Percentiles rank a stretch among this genome's conserved stretches.
phyloP scores from a whole-genome alignment of 192 early-diverging fungal genomes.

The Chytriomyces sp. region DNA sequence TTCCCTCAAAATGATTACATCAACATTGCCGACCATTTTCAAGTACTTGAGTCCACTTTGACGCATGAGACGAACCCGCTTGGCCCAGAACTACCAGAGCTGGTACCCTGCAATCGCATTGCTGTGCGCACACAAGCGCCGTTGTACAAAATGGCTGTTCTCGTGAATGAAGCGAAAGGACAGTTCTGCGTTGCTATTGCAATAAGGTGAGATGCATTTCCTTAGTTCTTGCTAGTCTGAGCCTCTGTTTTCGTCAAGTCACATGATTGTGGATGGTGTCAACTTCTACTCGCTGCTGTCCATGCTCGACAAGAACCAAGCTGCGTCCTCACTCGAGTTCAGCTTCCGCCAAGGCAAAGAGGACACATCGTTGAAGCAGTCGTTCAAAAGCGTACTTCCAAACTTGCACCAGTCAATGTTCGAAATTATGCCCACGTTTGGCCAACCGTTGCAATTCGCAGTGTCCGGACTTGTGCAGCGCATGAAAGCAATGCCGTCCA shows the following conservation, averaged over 20 bases:
- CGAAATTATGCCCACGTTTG: not conserved
- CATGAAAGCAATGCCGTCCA: not conserved
- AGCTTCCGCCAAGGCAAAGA: not conserved
- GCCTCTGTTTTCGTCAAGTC: not conserved
- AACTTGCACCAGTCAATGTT: not conserved
- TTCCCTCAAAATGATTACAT: not conserved
- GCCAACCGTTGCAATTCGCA: not conserved
- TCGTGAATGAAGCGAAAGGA: not conserved
- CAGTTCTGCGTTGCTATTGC: constrained; percentile 18
- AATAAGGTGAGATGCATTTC: not conserved
- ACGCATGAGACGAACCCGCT: constrained; percentile 8
- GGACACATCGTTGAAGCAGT: not conserved
- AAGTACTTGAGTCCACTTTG: not conserved
- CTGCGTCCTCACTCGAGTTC: not conserved
- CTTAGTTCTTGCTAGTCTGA: not conserved
- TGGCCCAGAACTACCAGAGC: not conserved
- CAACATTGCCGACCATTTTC: constrained; percentile 2
- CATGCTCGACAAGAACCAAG: constrained; percentile 1
- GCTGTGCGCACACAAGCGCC: not conserved
- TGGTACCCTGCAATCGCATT: not conserved
- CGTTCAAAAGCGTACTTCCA: not conserved
- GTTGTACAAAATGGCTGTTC: constrained; percentile 1
- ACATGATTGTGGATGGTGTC: not conserved
- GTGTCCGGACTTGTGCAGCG: not conserved
- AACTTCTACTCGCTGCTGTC: not conserved